Conservation (phyloP, 768 basidiomycete genomes). For the Phaeolepiota aurea region DNA sequence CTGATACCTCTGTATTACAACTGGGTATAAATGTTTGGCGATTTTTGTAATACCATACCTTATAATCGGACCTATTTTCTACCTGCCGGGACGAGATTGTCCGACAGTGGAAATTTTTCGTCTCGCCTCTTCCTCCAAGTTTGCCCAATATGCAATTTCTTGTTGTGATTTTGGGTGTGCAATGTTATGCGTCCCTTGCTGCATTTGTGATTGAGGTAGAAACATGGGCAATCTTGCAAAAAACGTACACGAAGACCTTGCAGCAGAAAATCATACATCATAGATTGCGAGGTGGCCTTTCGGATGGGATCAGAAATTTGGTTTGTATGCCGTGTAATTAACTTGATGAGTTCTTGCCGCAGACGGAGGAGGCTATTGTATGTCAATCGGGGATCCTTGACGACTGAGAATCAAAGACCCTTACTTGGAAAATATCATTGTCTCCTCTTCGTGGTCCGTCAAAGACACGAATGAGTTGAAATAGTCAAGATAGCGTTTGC, state of each 20-base stretch:
- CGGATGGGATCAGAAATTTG: slow-evolving; percentile 53
- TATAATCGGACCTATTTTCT: no score
- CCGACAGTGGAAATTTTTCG: slow-evolving; percentile 47
- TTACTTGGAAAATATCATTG: slow-evolving; percentile 95
- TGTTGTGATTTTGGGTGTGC: slow-evolving; percentile 81
- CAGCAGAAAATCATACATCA: slow-evolving; percentile 70
- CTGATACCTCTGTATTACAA: no score
- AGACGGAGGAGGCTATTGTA: slow-evolving; percentile 69
- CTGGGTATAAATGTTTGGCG: no score
- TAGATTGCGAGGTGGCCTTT: slow-evolving; percentile 60
- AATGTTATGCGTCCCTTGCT: slow-evolving; percentile 62
- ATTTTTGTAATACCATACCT: no score
- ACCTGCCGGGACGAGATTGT: no score
- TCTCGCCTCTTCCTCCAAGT: slow-evolving; percentile 74
- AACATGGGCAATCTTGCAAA: background rate
- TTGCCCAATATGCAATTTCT: slow-evolving; percentile 82
- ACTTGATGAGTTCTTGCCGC: slow-evolving; percentile 72
- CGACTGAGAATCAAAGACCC: slow-evolving; percentile 10
- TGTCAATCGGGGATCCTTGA: slow-evolving; percentile 2
- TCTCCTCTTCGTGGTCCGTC: slow-evolving; percentile 80
- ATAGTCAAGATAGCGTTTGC: slow-evolving; percentile 66
- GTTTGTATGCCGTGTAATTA: slow-evolving; percentile 66
- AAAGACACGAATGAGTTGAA: slow-evolving; percentile 81
- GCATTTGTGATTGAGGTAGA: slow-evolving; percentile 5
- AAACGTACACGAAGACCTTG: slow-evolving; percentile 66